Evolutionary conservation across 257 asterid genomes (phyloP), one percentile per base, ranked within the genome.

Genomic region (Orobanche coerulescens): DNA sequence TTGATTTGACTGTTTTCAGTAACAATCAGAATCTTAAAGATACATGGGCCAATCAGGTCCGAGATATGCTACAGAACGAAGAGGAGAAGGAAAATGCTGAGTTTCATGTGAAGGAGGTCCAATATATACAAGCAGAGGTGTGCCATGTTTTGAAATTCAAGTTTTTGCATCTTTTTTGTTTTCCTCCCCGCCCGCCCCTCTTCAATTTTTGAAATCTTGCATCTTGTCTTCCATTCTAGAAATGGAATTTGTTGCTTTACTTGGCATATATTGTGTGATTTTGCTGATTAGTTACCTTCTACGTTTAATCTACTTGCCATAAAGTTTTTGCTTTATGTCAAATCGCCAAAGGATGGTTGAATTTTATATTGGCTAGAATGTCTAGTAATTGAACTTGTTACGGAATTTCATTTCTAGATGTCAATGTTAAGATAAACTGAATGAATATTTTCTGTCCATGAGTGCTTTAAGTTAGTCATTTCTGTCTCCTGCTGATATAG

Each of bases 51-150:
- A 75, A 75, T 68, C 84, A 79, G 74, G 92, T 90, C 46, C 85
- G 87, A 16, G 94, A 86, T 76, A 76, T 79, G 78, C 82, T 90
- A 39, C 79, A 84, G 79, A 81, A 67, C 16, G 97, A 90, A 74
- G 95, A 84, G 80, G 86, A 82, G 69, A 81, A 81, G 57, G 89
- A 84, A 65, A 77, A 84, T 64, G 94, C 95, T 43, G 95, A 84
- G 71, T 90, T 90, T 72, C 81, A 68, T 61, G 97, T 90, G 72
- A 86, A 90, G 86, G 95, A 90, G 78, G 94, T 90, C 72, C 97
- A 86, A 74, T 90, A 86, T 72, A 90, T 90, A 64, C 95, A 86
- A 76, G 95, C 95, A 51, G 95, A 90, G 70, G 97, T 90, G 78
- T 58, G 75, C 55, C 62, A 57, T 59, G 57, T 55, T 50, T 43